Evolutionary conservation across 1,284 basidiomycete species (phyloP), one percentile per base, ranked within the genome.

Genomic region (Uromyces viciae-fabae): DNA sequence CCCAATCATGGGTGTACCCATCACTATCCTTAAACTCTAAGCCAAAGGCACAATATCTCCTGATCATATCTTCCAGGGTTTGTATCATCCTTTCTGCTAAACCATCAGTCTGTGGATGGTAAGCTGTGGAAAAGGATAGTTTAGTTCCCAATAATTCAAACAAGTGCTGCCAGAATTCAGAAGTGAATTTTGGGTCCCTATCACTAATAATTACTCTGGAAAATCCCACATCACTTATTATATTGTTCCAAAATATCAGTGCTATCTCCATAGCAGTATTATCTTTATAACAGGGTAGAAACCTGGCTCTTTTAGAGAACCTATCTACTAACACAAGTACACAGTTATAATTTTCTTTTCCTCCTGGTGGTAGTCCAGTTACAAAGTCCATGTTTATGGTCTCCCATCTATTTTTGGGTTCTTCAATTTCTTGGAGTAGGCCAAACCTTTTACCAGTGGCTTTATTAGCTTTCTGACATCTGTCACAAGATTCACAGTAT

Each of bases 201-300:
- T 89, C 87, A 89, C 5, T 87, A 82, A 0, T 85, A 82, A 79
- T 89, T 87, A 2, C 86, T 82, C 83, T 78, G 0, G 86, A 88
- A 0, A 88, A 74, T 88, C 87, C 82, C 3, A 40, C 46, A 25
- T 54, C 52, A 15, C 7, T n/a, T 8, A 74, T 22, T 4, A 60
- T 74, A 1, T 36, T 9, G 14, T 74, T n/a, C 72, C 72, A 74
- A 28, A 74, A 56, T 4, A 74, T 7, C 2, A 74, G 36, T 3
- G 72, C 52, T 38, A 58, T 40, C 14, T 74, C 72, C 25, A 74
- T 19, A 0, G 72, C 46, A 17, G 31, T 58, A 54, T 36, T 40
- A 8, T 74, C 72, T 25, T 74, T 74, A 19, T 74, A 33, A 38
- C 49, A 74, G 2, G 72, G 72, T 36, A 74, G 22, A n/a, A 54